A percentile compares a stretch with the other conserved stretches of the same genome.
Evolutionary conservation across 148 eudicot species (phyloP).

Genomic region (Persicaria maculosa): DNA sequence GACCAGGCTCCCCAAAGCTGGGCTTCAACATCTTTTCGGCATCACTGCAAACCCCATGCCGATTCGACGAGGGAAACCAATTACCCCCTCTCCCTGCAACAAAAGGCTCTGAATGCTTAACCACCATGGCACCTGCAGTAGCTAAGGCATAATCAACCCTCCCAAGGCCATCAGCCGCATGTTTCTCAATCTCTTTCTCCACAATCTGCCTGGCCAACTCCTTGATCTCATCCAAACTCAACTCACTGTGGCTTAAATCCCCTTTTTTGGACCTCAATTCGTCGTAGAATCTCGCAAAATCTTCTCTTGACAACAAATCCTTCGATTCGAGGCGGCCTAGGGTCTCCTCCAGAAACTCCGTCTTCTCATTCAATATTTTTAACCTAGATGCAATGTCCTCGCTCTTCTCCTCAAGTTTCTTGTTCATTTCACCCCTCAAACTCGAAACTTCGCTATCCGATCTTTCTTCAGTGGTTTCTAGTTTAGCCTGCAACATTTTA

Average conservation of each 20-base stretch:
- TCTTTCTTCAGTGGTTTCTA: conserved; percentile 55
- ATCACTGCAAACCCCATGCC: conserved; percentile 28
- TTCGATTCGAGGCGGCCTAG: conserved; percentile 27
- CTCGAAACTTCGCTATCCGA: conserved; percentile 32
- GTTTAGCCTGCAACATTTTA: conserved; percentile 56
- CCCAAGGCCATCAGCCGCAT: conserved; percentile 89
- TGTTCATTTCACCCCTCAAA: conserved; percentile 36
- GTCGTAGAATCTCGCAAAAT: conserved; percentile 38
- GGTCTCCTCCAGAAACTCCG: conserved; percentile 32
- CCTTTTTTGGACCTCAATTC: conserved; percentile 36
- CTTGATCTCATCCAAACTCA: conserved; percentile 55
- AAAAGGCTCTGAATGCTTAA: conserved; percentile 54
- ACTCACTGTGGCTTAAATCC: conserved; percentile 38
- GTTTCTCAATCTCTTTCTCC: conserved; percentile 67
- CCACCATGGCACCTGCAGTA: conserved; percentile 50
- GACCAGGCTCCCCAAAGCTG: conserved; percentile 89
- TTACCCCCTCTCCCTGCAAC: conserved; percentile 33
- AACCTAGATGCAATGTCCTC: conserved; percentile 30
- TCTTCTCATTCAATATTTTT: conserved; percentile 27
- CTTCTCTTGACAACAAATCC: conserved; percentile 43
- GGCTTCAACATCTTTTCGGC: conserved; percentile 68
- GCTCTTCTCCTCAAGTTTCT: conserved; percentile 38
- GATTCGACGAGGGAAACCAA: conserved; percentile 20
- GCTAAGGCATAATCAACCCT: conserved; percentile 69
- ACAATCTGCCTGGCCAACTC: conserved; percentile 60